Evolutionary conservation across 164 flowering plant species (phyloP).

Genomic region (Piper longum): DNA sequence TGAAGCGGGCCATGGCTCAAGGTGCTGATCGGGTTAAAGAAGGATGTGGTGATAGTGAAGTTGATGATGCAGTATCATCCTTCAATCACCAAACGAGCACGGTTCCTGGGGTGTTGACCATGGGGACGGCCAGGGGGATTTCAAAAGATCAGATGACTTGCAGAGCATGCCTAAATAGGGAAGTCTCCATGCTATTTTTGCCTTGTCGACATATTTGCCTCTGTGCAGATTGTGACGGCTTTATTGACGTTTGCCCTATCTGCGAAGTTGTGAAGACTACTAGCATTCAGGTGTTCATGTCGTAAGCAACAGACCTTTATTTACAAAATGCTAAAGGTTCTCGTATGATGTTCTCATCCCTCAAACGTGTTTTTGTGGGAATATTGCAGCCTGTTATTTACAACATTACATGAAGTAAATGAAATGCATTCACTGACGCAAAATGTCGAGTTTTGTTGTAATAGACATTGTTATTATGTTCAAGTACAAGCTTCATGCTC

Average conservation of each 20-base stretch:
- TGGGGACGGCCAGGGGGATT: slow-evolving; percentile 8
- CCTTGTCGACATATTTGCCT: slow-evolving; percentile 85
- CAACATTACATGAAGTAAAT: background rate
- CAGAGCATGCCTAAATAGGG: slow-evolving; percentile 49
- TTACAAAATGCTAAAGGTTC: background rate
- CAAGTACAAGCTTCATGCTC: too few species aligned
- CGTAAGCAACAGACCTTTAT: slow-evolving; percentile 7
- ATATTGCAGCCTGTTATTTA: background rate
- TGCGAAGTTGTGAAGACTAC: slow-evolving; percentile 52
- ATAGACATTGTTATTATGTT: too few species aligned
- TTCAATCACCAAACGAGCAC: slow-evolving; percentile 25
- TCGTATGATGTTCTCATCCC: background rate
- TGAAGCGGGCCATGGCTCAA: slow-evolving; percentile 56
- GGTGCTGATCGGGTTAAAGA: slow-evolving; percentile 55
- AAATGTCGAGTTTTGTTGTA: too few species aligned
- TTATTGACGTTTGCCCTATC: slow-evolving; percentile 52
- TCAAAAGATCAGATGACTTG: slow-evolving; percentile 30
- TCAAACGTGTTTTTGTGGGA: too few species aligned
- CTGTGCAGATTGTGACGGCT: slow-evolving; percentile 64
- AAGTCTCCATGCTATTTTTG: slow-evolving; percentile 60
- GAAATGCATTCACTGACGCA: background rate
- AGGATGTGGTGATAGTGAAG: slow-evolving; percentile 77
- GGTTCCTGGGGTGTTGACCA: slow-evolving; percentile 8
- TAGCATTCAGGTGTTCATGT: slow-evolving; percentile 58
- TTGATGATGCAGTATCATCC: slow-evolving; percentile 65